Percentiles rank a stretch among this genome's conserved stretches.
Evolutionary conservation across 805 yeast genomes (phyloP).

Genomic region (Huiozyma sinensis): DNA sequence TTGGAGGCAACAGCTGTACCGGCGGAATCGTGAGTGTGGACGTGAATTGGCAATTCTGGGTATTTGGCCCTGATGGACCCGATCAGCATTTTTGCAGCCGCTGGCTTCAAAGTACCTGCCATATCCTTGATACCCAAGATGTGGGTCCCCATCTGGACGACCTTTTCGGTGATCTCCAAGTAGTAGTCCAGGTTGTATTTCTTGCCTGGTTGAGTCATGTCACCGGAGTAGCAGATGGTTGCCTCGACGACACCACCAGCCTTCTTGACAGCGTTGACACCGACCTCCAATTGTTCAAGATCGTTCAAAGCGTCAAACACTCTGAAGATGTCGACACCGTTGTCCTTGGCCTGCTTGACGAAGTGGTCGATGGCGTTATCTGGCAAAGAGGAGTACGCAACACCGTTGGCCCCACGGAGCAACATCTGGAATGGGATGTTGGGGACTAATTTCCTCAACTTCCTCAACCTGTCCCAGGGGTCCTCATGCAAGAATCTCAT

Average conservation of each 20-base stretch:
- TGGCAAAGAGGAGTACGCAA: slow-evolving; percentile 94
- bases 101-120: slow-evolving; percentile 98
- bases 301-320: slow-evolving; percentile 97
- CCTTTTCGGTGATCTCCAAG: slow-evolving; percentile 64
- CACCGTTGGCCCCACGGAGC: slow-evolving; percentile 98
- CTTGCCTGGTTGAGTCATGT: slow-evolving; percentile 91
- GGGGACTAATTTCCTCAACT: slow-evolving; percentile 82
- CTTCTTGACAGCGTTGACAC: slow-evolving; percentile 93
- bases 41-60: slow-evolving; percentile 94
- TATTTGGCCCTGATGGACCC: slow-evolving; percentile 72
- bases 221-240: slow-evolving; percentile 97
- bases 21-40: slow-evolving; percentile 98
- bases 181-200: slow-evolving; percentile 92
- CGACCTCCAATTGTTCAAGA: slow-evolving; percentile 91
- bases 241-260: slow-evolving; percentile 99
- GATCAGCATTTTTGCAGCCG: slow-evolving; percentile 77
- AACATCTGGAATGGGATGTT: slow-evolving; percentile 99
- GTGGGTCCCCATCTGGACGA: slow-evolving; percentile 92
- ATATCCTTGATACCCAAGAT: slow-evolving; percentile 95
- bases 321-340: slow-evolving; percentile 95
- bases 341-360: slow-evolving; percentile 86
- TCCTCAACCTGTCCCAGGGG: slow-evolving; percentile 94
- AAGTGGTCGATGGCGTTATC: slow-evolving; percentile 98
- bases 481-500: slow-evolving; percentile 98
- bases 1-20: slow-evolving; percentile 98